Percentiles rank a stretch among this genome's conserved stretches.
These are phyloP conservation scores for Phytophthora podocarpi DNA, from an alignment of 352 stramenopile species.

Conservation along the genomic window DNA sequence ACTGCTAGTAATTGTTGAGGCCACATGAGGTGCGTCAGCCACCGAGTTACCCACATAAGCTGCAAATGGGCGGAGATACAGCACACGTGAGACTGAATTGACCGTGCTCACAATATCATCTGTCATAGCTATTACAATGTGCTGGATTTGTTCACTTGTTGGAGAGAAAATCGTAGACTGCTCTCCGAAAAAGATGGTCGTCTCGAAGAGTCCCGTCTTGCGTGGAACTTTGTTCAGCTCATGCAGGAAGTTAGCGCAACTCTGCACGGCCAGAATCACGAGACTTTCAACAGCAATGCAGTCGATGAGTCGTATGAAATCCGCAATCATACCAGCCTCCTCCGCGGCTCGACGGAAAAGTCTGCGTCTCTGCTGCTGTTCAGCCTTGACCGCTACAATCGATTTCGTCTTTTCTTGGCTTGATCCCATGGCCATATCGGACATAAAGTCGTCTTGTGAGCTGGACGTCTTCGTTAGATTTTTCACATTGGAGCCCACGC, in stretches of 20 bases:
- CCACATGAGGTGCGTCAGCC: slow-evolving; percentile 77
- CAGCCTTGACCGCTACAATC: slow-evolving; percentile 92
- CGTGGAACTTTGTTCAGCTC: slow-evolving; percentile 88
- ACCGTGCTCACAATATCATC: slow-evolving; percentile 90
- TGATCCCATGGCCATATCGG: slow-evolving; percentile 40
- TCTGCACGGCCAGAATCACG: slow-evolving; percentile 84
- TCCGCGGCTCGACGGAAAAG: slow-evolving; percentile 86
- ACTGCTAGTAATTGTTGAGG: slow-evolving; percentile 72
- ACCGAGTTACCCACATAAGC: slow-evolving; percentile 73
- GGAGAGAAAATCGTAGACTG: slow-evolving; percentile 84
- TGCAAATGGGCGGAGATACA: slow-evolving; percentile 90
- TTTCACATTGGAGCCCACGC: slow-evolving; percentile 91
- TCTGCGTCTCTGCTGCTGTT: slow-evolving; percentile 82
- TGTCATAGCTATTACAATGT: slow-evolving; percentile 88
- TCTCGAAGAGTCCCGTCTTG: slow-evolving; percentile 94
- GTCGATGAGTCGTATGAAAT: slow-evolving; percentile 94
- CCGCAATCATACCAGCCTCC: slow-evolving; percentile 90
- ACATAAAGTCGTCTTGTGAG: slow-evolving; percentile 68
- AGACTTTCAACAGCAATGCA: slow-evolving; percentile 93
- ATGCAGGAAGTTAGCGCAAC: slow-evolving; percentile 83
- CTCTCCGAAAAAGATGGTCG: slow-evolving; percentile 91
- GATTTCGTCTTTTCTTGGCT: slow-evolving; percentile 90
- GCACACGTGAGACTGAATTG: slow-evolving; percentile 88
- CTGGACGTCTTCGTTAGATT: slow-evolving; percentile 77
- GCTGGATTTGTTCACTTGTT: slow-evolving; percentile 89